These are phyloP conservation scores for Sporothrix brasiliensis DNA, from an alignment of 2,329 filamentous ascomycete species.

Conservation along the genomic window DNA sequence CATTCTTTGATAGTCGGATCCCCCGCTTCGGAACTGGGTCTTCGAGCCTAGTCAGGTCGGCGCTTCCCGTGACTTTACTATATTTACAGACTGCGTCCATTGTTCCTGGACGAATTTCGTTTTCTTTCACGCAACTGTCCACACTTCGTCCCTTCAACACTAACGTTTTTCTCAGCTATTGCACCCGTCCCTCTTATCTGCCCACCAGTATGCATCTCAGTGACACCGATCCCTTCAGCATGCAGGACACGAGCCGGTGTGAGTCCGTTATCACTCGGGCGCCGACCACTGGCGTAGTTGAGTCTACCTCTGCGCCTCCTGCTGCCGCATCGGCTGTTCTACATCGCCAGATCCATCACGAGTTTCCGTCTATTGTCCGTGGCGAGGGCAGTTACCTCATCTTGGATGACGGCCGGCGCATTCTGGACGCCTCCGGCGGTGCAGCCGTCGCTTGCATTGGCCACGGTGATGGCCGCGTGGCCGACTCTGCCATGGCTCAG, in stretches of 20 bases:
- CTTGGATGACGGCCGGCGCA: constrained; percentile 47
- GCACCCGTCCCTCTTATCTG: not conserved
- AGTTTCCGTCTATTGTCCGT: constrained; percentile 42
- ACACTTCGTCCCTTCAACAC: too few species aligned
- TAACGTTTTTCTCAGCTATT: too few species aligned
- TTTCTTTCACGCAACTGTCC: too few species aligned
- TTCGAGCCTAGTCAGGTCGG: constrained; percentile 3
- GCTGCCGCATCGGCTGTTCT: constrained; percentile 44
- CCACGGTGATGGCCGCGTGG: constrained; percentile 49
- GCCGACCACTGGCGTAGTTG: not conserved
- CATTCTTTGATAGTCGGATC: not conserved
- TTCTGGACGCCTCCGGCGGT: constrained; percentile 52
- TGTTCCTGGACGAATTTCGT: too few species aligned
- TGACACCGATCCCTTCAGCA: not conserved
- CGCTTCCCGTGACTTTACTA: constrained; percentile 2
- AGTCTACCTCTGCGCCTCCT: not conserved
- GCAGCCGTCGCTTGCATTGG: constrained; percentile 53
- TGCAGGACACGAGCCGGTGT: constrained; percentile 3
- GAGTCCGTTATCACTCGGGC: not conserved
- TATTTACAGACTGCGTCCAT: too few species aligned
- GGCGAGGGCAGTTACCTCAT: constrained; percentile 46
- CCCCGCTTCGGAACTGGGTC: constrained; percentile 15
- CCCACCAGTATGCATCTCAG: not conserved
- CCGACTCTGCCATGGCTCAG: constrained; percentile 48
- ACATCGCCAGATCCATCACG: constrained; percentile 44